These are phyloP conservation scores for Aspergillus piperis DNA, from an alignment of 2,329 filamentous ascomycete species.

Conservation along the genomic window DNA sequence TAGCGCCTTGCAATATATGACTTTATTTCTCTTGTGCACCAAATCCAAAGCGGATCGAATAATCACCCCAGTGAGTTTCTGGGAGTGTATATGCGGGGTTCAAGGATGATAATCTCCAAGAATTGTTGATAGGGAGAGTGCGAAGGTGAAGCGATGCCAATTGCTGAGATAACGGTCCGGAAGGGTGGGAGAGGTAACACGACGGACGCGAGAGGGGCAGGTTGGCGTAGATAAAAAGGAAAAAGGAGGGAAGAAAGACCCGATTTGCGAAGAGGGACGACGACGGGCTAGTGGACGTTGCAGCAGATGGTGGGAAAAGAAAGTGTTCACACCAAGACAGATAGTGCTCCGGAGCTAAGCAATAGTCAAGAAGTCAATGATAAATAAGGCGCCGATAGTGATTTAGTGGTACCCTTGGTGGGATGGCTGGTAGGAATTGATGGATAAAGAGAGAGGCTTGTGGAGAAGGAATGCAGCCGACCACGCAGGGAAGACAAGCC, in stretches of 20 bases:
- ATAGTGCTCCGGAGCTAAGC: constrained; percentile 4
- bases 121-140: not conserved
- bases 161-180: not conserved
- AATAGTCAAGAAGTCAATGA: constrained; percentile 3
- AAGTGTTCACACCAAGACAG: constrained; percentile 3
- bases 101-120: not conserved
- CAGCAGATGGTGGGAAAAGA: constrained; percentile 1
- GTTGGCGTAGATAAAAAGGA: not conserved
- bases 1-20: not conserved
- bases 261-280: not conserved
- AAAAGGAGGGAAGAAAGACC: not conserved
- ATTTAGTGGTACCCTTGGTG: too few relatives aligned
- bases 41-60: not conserved
- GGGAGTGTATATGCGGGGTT: not conserved
- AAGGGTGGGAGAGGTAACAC: not conserved
- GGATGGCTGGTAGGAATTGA: not conserved
- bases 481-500: constrained; percentile 1
- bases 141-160: not conserved
- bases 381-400: constrained; percentile 3
- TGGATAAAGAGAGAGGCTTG: not conserved
- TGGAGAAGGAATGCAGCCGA: constrained; percentile 2
- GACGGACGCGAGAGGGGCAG: not conserved
- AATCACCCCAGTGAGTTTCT: not conserved
- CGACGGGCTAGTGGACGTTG: constrained; percentile 1
- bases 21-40: not conserved